phyloP scores from a whole-genome alignment of 352 stramenopile genomes.

The Phytophthora megakarya region DNA sequence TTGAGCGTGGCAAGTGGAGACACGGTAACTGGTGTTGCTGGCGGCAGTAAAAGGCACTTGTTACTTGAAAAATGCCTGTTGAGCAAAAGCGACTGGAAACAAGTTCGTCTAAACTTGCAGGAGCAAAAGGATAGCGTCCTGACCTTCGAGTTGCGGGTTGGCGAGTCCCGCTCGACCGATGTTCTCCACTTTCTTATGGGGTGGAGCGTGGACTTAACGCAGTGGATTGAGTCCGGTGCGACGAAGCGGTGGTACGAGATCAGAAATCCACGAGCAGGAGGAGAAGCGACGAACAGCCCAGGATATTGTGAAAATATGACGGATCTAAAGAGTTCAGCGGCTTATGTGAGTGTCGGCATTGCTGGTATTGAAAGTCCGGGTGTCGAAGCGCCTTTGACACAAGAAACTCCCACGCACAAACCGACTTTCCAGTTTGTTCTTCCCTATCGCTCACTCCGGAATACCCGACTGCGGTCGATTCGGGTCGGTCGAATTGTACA shows the following conservation, averaged over 20 bases:
- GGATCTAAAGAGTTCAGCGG: constrained; percentile 9
- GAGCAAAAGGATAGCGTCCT: background rate
- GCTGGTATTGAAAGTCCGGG: background rate
- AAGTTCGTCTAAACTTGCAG: constrained; percentile 6
- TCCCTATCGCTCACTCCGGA: constrained; percentile 30
- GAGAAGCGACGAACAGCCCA: background rate
- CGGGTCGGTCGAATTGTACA: constrained; percentile 43
- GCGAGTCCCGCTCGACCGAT: constrained; percentile 2
- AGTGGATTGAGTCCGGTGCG: constrained; percentile 25
- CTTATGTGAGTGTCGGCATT: constrained; percentile 24
- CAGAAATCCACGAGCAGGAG: background rate
- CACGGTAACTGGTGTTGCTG: background rate
- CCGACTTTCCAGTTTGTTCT: constrained; percentile 40
- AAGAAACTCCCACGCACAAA: background rate
- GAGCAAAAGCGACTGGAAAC: background rate
- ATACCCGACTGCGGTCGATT: constrained; percentile 27
- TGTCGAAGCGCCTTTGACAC: background rate
- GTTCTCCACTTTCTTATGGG: constrained; percentile 38
- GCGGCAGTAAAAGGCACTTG: constrained; percentile 3
- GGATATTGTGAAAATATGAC: constrained; percentile 4
- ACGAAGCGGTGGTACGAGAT: constrained; percentile 27
- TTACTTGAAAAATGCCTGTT: constrained; percentile 24
- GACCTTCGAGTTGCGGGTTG: constrained; percentile 25
- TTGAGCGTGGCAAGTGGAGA: constrained; percentile 1
- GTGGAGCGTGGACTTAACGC: constrained; percentile 25